Evolutionary conservation across 2,329 filamentous ascomycete genomes (phyloP), one percentile per base, ranked within the genome.

Genomic region (Capronia epimyces): DNA sequence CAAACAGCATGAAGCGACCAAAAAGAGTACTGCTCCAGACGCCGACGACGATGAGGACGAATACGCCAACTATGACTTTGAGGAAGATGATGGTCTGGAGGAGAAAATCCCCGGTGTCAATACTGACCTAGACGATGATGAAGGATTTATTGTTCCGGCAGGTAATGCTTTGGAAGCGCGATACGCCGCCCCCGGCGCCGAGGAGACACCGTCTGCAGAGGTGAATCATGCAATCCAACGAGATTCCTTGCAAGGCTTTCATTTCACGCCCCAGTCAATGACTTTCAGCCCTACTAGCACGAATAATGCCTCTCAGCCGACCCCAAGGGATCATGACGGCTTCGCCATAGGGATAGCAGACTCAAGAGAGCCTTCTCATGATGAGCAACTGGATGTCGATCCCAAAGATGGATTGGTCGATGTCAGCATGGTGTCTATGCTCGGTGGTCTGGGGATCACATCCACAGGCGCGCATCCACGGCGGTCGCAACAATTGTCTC

Each of bases 1-100:
- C 58, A 74, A 79, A 67, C 67, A 74, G 63, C 69, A 79, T 67
- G 69, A 76, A 64, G 68, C 75, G 53, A 69, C 66, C 24, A 66
- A 67, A 44, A 69, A 63, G 49, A 61, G 62, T 10, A 60, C 50
- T 16, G 43, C 64, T 36, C 64, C 65, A 39, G 63, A 64, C 39
- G 61, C 56, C 2, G 65, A 46, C 29, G 52, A 52, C 8, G 50
- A 54, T 18, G 55, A 57, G 27, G 56, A 60, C 40, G 69, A 72
- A 51, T 71, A 67, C 51, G 71, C 71, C 27, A 51, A 62, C 49
- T 70, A 73, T 52, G 71, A 75, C 52, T 66, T 70, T 16, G 68
- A 70, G 32, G 62, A 71, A 29, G 70, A 74, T 49, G 70, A 66
- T 32, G 66, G 61, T 3, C 58, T 75, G 9, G 73, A 75, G 61